Evolutionary conservation across 1,139 yeast genomes (phyloP).

Genomic region (Yamadazyma dushanensis): DNA sequence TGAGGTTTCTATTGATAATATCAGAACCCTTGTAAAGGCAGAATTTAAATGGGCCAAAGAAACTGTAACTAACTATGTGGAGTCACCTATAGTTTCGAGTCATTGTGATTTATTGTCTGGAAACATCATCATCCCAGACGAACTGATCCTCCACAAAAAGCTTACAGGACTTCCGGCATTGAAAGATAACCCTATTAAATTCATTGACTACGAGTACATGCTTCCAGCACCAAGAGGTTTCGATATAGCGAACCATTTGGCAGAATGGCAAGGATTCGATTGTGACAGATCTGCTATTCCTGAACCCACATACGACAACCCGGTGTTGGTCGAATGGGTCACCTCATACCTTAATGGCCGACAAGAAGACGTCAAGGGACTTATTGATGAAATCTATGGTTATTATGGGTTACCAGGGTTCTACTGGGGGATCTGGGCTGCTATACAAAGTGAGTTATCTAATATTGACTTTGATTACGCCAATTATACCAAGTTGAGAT

Average conservation of each 20-base stretch:
- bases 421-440: conserved; percentile 87
- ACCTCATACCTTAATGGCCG: conserved; percentile 44
- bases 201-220: conserved; percentile 82
- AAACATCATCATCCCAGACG: conserved; percentile 62
- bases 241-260: conserved; percentile 82
- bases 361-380: conserved; percentile 22
- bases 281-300: conserved; percentile 67
- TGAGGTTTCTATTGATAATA: conserved; percentile 26
- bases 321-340: conserved; percentile 55
- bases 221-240: conserved; percentile 79
- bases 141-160: conserved; percentile 18
- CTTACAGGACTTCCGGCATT: conserved; percentile 24
- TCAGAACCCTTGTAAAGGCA: conserved; percentile 37
- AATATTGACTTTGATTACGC: conserved; percentile 74
- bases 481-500: conserved; percentile 56
- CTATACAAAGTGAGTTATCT: conserved; percentile 69
- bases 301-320: conserved; percentile 43
- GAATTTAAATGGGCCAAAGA: conserved; percentile 59
- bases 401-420: conserved; percentile 83
- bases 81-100: conserved; percentile 60
- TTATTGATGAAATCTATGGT: conserved; percentile 56
- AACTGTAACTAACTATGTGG: conserved; percentile 22
- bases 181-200: conserved; percentile 51
- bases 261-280: conserved; percentile 86
- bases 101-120: conserved; percentile 78